phyloP scores from a whole-genome alignment of 305 asterid genomes.

The Fraxinus ornus region DNA sequence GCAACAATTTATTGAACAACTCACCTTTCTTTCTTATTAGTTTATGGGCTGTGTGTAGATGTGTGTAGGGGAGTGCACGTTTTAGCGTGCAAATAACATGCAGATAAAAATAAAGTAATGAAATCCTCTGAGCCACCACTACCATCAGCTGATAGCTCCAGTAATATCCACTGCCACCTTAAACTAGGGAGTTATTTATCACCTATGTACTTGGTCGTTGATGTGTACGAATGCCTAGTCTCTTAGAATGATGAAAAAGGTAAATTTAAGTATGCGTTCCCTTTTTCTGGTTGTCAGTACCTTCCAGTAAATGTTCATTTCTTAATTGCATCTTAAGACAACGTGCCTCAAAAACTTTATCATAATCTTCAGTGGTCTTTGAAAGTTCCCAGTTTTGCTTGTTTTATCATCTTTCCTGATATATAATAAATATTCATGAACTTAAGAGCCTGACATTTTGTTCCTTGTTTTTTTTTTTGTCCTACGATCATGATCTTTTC shows the following conservation, averaged over 20 bases:
- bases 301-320: background rate
- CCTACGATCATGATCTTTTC: constrained; percentile 2
- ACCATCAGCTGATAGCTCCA: background rate
- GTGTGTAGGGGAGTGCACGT: background rate
- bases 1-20: background rate
- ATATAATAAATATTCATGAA: background rate
- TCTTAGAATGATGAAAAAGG: background rate
- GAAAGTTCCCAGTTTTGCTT: background rate
- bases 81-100: background rate
- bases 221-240: background rate
- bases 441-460: background rate
- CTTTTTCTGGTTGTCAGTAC: background rate
- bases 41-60: background rate
- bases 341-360: background rate
- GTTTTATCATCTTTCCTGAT: background rate
- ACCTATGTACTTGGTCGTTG: background rate
- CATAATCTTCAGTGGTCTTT: background rate
- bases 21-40: background rate
- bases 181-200: background rate
- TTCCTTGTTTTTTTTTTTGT: background rate
- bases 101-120: background rate
- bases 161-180: background rate
- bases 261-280: background rate
- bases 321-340: background rate
- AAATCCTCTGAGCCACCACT: background rate